phyloP scores from a whole-genome alignment of 345 rosid genomes.

The Rhizophora apiculata region DNA sequence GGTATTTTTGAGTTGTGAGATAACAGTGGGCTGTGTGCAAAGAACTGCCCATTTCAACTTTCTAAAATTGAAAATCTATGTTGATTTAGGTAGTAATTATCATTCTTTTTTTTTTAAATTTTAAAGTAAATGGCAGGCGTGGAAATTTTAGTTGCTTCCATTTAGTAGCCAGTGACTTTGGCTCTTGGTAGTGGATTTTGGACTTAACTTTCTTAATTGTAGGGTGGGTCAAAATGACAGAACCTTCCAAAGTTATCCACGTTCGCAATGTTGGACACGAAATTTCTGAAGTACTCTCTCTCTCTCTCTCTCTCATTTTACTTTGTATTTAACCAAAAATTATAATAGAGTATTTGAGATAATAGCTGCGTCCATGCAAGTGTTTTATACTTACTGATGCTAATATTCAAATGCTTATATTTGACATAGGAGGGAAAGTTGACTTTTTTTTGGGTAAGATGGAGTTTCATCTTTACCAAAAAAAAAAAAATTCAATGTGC shows the following conservation, averaged over 20 bases:
- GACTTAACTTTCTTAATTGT: slow-evolving; percentile 1
- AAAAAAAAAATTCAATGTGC: too few species aligned
- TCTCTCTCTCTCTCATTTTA: slow-evolving; percentile 4
- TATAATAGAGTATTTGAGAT: neutral
- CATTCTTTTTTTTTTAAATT: neutral
- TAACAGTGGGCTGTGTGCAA: neutral
- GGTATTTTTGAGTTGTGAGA: neutral
- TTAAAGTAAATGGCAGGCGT: neutral
- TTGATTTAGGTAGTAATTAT: neutral
- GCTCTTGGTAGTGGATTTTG: neutral
- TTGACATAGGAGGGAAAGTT: too few species aligned
- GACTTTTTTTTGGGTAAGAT: too few species aligned
- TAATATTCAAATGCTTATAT: too few species aligned
- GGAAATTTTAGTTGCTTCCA: neutral
- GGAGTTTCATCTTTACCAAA: too few species aligned
- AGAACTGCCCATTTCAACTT: neutral
- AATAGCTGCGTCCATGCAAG: too few species aligned
- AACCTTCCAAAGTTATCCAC: slow-evolving; percentile 93
- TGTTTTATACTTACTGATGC: too few species aligned
- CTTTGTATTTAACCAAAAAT: neutral
- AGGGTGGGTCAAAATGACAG: slow-evolving; percentile 49
- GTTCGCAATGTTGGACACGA: slow-evolving; percentile 98
- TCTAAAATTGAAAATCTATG: neutral
- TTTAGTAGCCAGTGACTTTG: neutral
- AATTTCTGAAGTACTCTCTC: slow-evolving; percentile 73